Evolutionary conservation across 2,329 filamentous ascomycete genomes (phyloP).

Genomic region (Alternaria sp.): DNA sequence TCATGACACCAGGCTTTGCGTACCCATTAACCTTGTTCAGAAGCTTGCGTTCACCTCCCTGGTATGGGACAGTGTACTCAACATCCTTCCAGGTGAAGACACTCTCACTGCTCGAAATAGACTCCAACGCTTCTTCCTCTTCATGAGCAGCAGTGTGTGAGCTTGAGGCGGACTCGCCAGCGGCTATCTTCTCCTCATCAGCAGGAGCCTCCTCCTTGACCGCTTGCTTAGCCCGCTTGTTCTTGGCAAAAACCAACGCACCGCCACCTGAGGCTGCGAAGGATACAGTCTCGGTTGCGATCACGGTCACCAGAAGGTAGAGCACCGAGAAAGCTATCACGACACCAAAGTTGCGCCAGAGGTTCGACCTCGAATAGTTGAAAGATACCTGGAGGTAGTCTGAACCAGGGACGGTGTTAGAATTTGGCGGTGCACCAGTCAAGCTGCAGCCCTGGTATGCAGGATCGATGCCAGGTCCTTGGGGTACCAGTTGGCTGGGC

Average conservation of each 20-base stretch:
- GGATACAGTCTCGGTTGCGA: slow-evolving; percentile 73
- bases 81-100: slow-evolving; percentile 51
- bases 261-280: slow-evolving; percentile 71
- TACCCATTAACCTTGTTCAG: slow-evolving; percentile 77
- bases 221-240: slow-evolving; percentile 65
- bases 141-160: slow-evolving; percentile 31
- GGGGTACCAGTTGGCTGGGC: slow-evolving; percentile 66
- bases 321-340: slow-evolving; percentile 77
- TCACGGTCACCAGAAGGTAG: slow-evolving; percentile 75
- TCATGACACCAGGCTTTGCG: slow-evolving; percentile 80
- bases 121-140: slow-evolving; percentile 44
- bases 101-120: slow-evolving; percentile 50
- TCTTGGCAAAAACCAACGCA: slow-evolving; percentile 75
- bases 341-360: slow-evolving; percentile 80
- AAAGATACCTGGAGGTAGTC: slow-evolving; percentile 65
- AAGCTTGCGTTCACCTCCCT: slow-evolving; percentile 68
- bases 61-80: slow-evolving; percentile 76
- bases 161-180: slow-evolving; percentile 35
- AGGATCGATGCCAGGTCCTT: slow-evolving; percentile 63
- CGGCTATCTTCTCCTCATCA: slow-evolving; percentile 66
- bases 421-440: slow-evolving; percentile 63
- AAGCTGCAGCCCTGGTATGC: slow-evolving; percentile 69
- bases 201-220: slow-evolving; percentile 54
- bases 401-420: slow-evolving; percentile 60
- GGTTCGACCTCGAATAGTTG: slow-evolving; percentile 64